Base-by-base conservation (phyloP, 257 asterid species). In the Solanum pennellii region DNA sequence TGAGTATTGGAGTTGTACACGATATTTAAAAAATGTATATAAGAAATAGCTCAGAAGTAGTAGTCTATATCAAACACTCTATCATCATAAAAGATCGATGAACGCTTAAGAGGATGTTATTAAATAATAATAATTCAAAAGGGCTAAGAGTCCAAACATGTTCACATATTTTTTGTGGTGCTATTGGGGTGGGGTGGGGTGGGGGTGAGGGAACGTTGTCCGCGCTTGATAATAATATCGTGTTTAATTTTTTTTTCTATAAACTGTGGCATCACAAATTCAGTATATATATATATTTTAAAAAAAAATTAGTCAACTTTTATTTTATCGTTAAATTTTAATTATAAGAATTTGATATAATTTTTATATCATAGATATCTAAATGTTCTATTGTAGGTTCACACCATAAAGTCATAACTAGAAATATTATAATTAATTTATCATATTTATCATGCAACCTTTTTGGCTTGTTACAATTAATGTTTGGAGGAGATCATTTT, bases 1-100 rank as follows among this genome's bases (percentile, higher is more conserved):
- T 4, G 15, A 44, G 49, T 12, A 0, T 44, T 44, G 49, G 0
- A 44, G 5, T 44, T 44, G 0, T 44, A 44, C 49, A 12, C 5
- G 5, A 12, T 12, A 12, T 44, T 44, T 12, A 10, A 13, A 47
- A 13, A 12, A 13, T 47, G 18, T 47, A 13, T 47, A 13, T 13
- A 47, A 13, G 3, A 4, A 45, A 0, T 1, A 45, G 18, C 12
- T 13, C 7, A 5, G 7, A 13, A 13, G 56, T 47, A 4, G 2
- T 12, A 13, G 1, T 47, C 56, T 13, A 13, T 13, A 4, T 47
- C 56, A 47, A 47, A 47, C 18, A 47, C 18, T 13, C 7, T 47
- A 47, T 0, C 7, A 13, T 0, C 56, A 47, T 16, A 47, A 47
- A 2, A 45, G 16, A 45, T 44, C 5, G 18, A 47, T 47, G 3